These are phyloP conservation scores for Phytophthora idaei DNA, from an alignment of 352 stramenopile genomes.

Conservation along the genomic window DNA sequence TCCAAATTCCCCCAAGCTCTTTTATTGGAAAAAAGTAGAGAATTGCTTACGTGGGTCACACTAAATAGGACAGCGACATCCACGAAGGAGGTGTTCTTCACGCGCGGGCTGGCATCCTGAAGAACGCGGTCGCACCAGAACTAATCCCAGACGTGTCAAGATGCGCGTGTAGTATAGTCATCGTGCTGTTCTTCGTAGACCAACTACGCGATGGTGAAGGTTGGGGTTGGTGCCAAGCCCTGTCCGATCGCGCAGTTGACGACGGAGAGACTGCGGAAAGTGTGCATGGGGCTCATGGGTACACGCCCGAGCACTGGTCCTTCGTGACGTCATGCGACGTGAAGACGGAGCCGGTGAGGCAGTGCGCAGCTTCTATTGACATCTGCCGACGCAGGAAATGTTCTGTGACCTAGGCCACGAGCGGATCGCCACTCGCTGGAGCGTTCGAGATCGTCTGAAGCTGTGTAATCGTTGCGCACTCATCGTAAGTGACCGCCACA, in stretches of 20 bases:
- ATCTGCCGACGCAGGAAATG: constrained; percentile 90
- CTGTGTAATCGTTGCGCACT: constrained; percentile 64
- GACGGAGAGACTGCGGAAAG: constrained; percentile 50
- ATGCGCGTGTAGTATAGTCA: too few relatives aligned
- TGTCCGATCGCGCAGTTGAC: constrained; percentile 87
- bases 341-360: constrained; percentile 88
- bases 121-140: too few relatives aligned
- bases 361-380: constrained; percentile 84
- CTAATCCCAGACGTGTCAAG: too few relatives aligned
- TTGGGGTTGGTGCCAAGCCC: constrained; percentile 72
- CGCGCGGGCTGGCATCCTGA: too few relatives aligned
- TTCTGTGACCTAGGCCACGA: constrained; percentile 66
- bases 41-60: too few relatives aligned
- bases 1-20: too few relatives aligned
- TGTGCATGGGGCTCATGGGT: constrained; percentile 40
- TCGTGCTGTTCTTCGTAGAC: too few relatives aligned
- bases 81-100: too few relatives aligned
- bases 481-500: constrained; percentile 52
- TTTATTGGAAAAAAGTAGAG: too few relatives aligned
- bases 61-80: too few relatives aligned
- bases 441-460: background rate
- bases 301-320: constrained; percentile 43
- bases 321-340: constrained; percentile 59
- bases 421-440: constrained; percentile 42
- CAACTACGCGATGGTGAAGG: constrained; percentile 33